phyloP scores from a whole-genome alignment of 257 asterid genomes.

The Capsicum chinense region DNA sequence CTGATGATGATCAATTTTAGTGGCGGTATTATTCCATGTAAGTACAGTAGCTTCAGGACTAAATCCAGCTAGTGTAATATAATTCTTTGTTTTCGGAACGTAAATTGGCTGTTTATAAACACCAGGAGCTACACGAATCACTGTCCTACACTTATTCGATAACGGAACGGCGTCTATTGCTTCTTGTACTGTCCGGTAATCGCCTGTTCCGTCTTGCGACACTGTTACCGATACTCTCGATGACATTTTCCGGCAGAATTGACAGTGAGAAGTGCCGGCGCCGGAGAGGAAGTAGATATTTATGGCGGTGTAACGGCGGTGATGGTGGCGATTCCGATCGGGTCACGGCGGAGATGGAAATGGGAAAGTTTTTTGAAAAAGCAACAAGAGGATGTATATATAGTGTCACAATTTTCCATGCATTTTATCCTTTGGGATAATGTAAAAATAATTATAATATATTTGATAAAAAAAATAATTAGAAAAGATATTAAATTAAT shows the following conservation, averaged over 20 bases:
- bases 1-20: conserved; percentile 88
- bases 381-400: background rate
- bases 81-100: conserved; percentile 85
- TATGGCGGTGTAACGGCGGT: background rate
- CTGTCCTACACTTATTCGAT: conserved; percentile 67
- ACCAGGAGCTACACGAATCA: conserved; percentile 83
- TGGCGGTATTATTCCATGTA: conserved; percentile 85
- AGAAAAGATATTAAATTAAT: too few relatives aligned
- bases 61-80: conserved; percentile 78
- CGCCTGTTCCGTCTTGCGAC: conserved; percentile 68
- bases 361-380: background rate
- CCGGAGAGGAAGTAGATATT: background rate
- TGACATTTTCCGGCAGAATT: conserved; percentile 19
- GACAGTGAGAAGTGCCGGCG: background rate
- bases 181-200: conserved; percentile 84
- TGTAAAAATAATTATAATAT: background rate
- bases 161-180: conserved; percentile 89
- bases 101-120: conserved; percentile 78
- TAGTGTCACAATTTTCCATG: background rate
- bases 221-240: conserved; percentile 57
- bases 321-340: background rate
- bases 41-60: conserved; percentile 79
- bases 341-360: background rate
- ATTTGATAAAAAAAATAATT: background rate
- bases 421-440: background rate